These are phyloP conservation scores for Cytospora schulzeri DNA, from an alignment of 2,329 filamentous ascomycete species.

Conservation along the genomic window DNA sequence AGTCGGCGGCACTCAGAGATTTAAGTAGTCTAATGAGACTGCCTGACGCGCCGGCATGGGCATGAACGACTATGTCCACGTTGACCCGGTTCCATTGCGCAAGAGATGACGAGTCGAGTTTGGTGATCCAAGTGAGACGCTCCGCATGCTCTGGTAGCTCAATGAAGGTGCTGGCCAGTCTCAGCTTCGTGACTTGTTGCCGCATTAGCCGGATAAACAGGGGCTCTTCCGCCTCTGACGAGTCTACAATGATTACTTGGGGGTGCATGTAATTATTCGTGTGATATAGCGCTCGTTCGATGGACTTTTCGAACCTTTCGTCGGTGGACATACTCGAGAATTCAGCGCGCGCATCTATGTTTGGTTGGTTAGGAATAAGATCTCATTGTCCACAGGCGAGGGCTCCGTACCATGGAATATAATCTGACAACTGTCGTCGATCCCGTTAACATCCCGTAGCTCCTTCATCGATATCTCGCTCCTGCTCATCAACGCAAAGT, in stretches of 20 bases:
- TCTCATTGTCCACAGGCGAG: conserved; percentile 10
- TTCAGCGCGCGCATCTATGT: conserved; percentile 74
- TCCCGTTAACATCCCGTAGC: conserved; percentile 75
- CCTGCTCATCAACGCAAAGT: conserved; percentile 78
- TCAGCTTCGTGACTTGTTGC: conserved; percentile 14
- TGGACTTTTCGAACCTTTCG: conserved; percentile 65
- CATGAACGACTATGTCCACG: conserved; percentile 84
- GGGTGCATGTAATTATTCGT: conserved; percentile 76
- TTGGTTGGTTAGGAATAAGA: background rate
- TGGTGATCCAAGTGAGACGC: conserved; percentile 74
- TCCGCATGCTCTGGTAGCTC: conserved; percentile 69
- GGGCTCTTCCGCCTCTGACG: conserved; percentile 64
- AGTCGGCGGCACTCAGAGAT: conserved; percentile 76
- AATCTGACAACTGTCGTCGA: conserved; percentile 71
- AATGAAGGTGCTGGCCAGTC: conserved; percentile 57
- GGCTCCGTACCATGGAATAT: conserved; percentile 53
- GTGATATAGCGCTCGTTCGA: conserved; percentile 68
- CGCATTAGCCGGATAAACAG: conserved; percentile 57
- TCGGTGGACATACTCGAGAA: conserved; percentile 70
- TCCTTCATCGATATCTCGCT: conserved; percentile 69
- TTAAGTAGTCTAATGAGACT: conserved; percentile 75
- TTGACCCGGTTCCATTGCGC: conserved; percentile 70
- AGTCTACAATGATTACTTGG: conserved; percentile 74
- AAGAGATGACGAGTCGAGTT: conserved; percentile 57
- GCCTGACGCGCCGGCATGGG: conserved; percentile 69